A percentile compares a stretch with the other conserved stretches of the same genome.
These are phyloP conservation scores for Eucalyptus pumila DNA, from an alignment of 345 rosid species.

Conservation along the genomic window DNA sequence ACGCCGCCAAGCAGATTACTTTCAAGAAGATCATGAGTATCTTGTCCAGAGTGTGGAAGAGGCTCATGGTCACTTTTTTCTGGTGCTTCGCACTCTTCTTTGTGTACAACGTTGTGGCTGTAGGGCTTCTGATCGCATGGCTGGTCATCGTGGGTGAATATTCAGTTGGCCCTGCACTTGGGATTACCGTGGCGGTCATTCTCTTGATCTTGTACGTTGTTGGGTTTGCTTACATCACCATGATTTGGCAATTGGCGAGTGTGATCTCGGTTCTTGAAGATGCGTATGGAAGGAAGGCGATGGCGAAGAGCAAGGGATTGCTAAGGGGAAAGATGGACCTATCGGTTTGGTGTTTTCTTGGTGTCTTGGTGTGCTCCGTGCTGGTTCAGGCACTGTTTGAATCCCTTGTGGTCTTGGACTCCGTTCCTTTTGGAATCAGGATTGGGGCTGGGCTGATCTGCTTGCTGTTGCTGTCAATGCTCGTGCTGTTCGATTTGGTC, in stretches of 20 bases:
- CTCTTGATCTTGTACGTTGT: neutral
- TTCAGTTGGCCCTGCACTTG: neutral
- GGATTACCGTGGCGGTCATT: neutral
- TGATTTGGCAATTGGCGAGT: constrained; percentile 35
- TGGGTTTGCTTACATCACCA: constrained; percentile 18
- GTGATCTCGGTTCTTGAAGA: constrained; percentile 47
- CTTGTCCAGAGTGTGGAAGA: too few relatives aligned
- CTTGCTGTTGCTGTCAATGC: constrained; percentile 6
- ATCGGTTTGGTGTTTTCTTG: neutral
- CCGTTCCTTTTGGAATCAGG: neutral
- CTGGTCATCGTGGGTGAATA: neutral
- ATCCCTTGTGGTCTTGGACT: constrained; percentile 9
- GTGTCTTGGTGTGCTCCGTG: neutral
- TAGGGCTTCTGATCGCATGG: too few relatives aligned
- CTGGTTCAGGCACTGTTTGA: neutral
- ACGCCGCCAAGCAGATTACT: too few relatives aligned
- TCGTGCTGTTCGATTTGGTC: constrained; percentile 23
- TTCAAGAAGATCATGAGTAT: too few relatives aligned
- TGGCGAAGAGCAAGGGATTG: constrained; percentile 20
- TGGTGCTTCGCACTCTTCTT: too few relatives aligned
- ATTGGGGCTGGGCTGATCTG: constrained; percentile 12
- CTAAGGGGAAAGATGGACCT: constrained; percentile 26
- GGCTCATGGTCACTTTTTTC: too few relatives aligned
- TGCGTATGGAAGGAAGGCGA: constrained; percentile 20
- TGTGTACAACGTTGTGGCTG: too few relatives aligned